A percentile compares a stretch with the other conserved stretches of the same genome.
phyloP scores from a whole-genome alignment of 306 rosid genomes.

The Casuarina equisetifolia region DNA sequence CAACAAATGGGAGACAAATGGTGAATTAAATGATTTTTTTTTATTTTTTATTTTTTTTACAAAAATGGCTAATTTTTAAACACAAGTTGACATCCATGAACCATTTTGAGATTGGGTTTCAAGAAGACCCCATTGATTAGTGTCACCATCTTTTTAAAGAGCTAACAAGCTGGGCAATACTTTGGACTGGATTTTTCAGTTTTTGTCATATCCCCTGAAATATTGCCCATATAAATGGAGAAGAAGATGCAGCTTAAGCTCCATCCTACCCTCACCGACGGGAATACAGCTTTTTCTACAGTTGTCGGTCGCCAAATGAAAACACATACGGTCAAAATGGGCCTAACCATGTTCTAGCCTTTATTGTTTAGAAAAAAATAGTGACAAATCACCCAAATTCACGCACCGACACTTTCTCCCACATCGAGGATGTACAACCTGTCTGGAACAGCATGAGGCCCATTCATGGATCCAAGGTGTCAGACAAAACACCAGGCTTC shows the following conservation, averaged over 20 bases:
- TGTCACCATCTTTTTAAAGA: too few species aligned
- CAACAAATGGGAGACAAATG: not conserved
- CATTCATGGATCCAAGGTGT: slow-evolving; percentile 1
- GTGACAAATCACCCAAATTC: not conserved
- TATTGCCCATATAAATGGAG: not conserved
- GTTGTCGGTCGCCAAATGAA: not conserved
- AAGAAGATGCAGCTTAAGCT: not conserved
- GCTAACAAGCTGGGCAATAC: too few species aligned
- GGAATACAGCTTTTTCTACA: not conserved
- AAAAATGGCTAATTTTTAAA: too few species aligned
- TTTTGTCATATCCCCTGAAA: not conserved
- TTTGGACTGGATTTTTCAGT: too few species aligned
- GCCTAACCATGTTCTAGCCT: not conserved
- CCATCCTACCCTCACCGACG: not conserved
- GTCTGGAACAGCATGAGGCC: not conserved
- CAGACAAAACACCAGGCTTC: not conserved
- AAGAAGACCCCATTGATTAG: too few species aligned
- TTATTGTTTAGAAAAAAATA: not conserved
- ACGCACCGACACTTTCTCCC: not conserved
- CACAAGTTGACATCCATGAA: too few species aligned
- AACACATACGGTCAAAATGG: not conserved
- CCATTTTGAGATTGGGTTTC: too few species aligned
- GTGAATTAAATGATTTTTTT: not conserved
- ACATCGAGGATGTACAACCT: not conserved
- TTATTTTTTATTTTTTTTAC: too few species aligned